Conservation (phyloP, 2,329 filamentous ascomycete species). For the Aspergillus felis region DNA sequence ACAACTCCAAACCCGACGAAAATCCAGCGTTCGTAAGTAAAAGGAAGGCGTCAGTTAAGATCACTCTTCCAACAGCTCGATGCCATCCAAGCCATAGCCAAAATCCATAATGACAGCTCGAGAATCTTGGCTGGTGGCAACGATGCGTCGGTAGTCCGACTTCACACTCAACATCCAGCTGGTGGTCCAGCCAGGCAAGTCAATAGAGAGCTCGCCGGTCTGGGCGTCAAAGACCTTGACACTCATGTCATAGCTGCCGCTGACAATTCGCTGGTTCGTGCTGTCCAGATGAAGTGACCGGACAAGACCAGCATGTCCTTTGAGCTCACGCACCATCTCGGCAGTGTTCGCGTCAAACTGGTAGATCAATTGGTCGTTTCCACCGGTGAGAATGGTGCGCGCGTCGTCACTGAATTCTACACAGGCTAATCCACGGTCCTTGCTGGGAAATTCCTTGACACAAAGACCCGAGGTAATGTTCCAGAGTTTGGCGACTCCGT, state of each 20-base stretch:
- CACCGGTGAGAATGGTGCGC: slow-evolving; percentile 87
- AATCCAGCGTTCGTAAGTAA: neutral
- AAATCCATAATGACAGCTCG: slow-evolving; percentile 94
- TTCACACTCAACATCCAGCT: slow-evolving; percentile 97
- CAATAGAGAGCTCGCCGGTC: slow-evolving; percentile 70
- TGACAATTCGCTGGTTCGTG: slow-evolving; percentile 78
- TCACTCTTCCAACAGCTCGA: slow-evolving; percentile 48
- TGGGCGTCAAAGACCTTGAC: slow-evolving; percentile 92
- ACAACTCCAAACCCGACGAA: neutral
- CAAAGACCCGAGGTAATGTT: slow-evolving; percentile 84
- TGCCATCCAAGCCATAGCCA: slow-evolving; percentile 56
- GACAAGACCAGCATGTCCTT: slow-evolving; percentile 80
- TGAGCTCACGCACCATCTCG: slow-evolving; percentile 73
- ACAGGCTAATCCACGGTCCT: slow-evolving; percentile 90
- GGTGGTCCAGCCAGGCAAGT: slow-evolving; percentile 91
- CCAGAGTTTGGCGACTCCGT: slow-evolving; percentile 92
- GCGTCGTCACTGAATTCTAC: slow-evolving; percentile 95
- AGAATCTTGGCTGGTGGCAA: slow-evolving; percentile 91
- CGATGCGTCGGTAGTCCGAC: slow-evolving; percentile 89
- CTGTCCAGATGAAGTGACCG: slow-evolving; percentile 88
- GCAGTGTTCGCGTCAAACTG: slow-evolving; percentile 94
- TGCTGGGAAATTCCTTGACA: slow-evolving; percentile 83
- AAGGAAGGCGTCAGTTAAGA: neutral
- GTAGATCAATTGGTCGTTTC: slow-evolving; percentile 92
- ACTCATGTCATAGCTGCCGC: slow-evolving; percentile 89